Base-by-base conservation (phyloP, 208 protist genomes). In the Leishmania tarentolae region DNA sequence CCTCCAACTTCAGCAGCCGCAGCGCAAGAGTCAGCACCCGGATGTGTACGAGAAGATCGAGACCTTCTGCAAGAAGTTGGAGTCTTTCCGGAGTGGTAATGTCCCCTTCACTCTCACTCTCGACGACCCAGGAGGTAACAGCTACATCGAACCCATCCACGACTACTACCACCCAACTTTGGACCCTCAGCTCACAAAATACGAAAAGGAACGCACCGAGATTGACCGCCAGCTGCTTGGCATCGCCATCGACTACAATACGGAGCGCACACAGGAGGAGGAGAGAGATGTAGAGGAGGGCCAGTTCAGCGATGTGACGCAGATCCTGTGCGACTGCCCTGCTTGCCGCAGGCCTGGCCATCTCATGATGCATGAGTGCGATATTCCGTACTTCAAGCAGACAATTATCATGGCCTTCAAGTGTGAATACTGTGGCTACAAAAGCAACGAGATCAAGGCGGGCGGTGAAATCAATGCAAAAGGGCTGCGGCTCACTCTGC, bases 321-420 rank as follows among this genome's bases (percentile, higher is more conserved):
- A 86, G 66, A 88, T 98, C 66, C 86, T 87, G 76, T 94, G 87
- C 52, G 86, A 86, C 52, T 98, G 96, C 86, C 89, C 90, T n/a
- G 92, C 92, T 31, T 98, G 96, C 86, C 76, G 83, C 35, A 73
- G 85, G 65, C 66, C 72, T 17, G 95, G 96, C 31, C 77, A 88
- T 42, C 90, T 97, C 61, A 91, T 91, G 76, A 95, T 98, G 87
- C 86, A 98, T 59, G 80, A 97, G 80, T 91, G 90, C 57, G 85
- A 98, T 50, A 99, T 99, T 65, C 98, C 98, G 7, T 93, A 98
- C 83, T 99, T 99, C 89, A 99, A 99, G 79, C 91, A 99, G 75
- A 97, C 96, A 0, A 80, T 99, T 46, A 95, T 99, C 61, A 98
- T 99, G 95, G 90, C 94, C 52, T 98, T 98, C 81, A 91, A 87